Evolutionary conservation across 108 stramenopile species (phyloP).

Genomic region (Nitzschia putrida): DNA sequence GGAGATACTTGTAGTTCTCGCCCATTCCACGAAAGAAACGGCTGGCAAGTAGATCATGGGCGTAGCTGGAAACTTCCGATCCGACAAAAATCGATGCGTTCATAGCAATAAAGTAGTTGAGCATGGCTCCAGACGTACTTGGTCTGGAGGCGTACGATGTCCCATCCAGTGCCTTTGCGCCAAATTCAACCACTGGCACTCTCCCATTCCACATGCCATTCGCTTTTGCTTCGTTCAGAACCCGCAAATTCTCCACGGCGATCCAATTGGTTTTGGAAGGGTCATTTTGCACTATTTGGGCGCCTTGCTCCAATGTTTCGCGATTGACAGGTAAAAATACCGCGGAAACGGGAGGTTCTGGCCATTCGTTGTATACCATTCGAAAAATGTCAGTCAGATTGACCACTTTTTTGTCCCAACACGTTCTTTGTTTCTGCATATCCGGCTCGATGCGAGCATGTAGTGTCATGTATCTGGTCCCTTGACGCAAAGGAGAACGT

Average conservation of each 20-base stretch:
- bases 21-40: slow-evolving; percentile 24
- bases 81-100: slow-evolving; percentile 33
- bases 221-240: slow-evolving; percentile 8
- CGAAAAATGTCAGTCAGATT: slow-evolving; percentile 26
- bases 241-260: slow-evolving; percentile 24
- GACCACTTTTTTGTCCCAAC: slow-evolving; percentile 26
- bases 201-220: slow-evolving; percentile 36
- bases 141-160: slow-evolving; percentile 14
- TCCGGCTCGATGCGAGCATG: slow-evolving; percentile 50
- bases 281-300: not conserved
- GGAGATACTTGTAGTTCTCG: slow-evolving; percentile 31
- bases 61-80: slow-evolving; percentile 38
- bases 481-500: not conserved
- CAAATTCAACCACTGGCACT: slow-evolving; percentile 34
- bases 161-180: slow-evolving; percentile 21
- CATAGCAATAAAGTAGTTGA: slow-evolving; percentile 33
- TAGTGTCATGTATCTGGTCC: slow-evolving; percentile 28
- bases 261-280: slow-evolving; percentile 10
- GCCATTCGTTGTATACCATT: slow-evolving; percentile 19
- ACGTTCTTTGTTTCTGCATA: slow-evolving; percentile 31
- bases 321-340: slow-evolving; percentile 35
- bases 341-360: slow-evolving; percentile 18
- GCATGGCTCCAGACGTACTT: slow-evolving; percentile 24
- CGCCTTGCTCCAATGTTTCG: slow-evolving; percentile 19
- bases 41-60: slow-evolving; percentile 13